Evolutionary conservation across 2,329 filamentous ascomycete species (phyloP), one percentile per base, ranked within the genome.

Genomic region (Lasiodiplodia sp.): DNA sequence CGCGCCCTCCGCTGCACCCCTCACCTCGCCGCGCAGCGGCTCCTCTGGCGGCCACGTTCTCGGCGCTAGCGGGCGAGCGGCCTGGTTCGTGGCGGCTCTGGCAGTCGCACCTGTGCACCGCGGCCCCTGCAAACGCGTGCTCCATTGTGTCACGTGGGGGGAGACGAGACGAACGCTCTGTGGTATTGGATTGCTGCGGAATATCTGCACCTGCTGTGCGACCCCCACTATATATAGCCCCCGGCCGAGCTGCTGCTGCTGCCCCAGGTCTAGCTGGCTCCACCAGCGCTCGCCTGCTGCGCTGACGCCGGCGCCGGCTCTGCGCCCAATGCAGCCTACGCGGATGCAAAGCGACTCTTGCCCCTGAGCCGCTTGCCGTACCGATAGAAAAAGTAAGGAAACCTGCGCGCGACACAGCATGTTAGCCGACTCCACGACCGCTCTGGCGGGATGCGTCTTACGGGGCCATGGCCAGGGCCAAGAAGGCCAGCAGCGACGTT

Each of bases 401-500:
- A 81, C 66, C 80, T 79, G 80, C 74, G 18, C 44, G 63, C 71
- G 28, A 69, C 70, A 73, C 70, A 49, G 64, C 71, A 70, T 69
- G 72, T 80, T 79, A 80, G 77, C 75, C 69, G 58, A 72, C 64
- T 72, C 69, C 72, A 70, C 67, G 68, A 72, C 76, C 76, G 69
- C 51, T 69, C 56, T 69, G 47, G 53, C 69, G 74, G 78, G 73
- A 71, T 47, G 56, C 37, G 40, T 25, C 79, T 78, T 77, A 82
- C 76, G 83, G 83, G 69, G 81, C 79, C 82, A 85, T 83, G 21
- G 80, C 82, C 44, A 86, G 77, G 21, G 83, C 81, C 69, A 85
- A 76, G 74, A 85, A 85, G 64, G 77, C 81, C 51, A 85, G 79
- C 68, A 85, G 65, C 23, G 78, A 80, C 67, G 79, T 81, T 66